These are phyloP conservation scores for Vigna reflexopilosa DNA, from an alignment of 306 rosid species.

Conservation along the genomic window DNA sequence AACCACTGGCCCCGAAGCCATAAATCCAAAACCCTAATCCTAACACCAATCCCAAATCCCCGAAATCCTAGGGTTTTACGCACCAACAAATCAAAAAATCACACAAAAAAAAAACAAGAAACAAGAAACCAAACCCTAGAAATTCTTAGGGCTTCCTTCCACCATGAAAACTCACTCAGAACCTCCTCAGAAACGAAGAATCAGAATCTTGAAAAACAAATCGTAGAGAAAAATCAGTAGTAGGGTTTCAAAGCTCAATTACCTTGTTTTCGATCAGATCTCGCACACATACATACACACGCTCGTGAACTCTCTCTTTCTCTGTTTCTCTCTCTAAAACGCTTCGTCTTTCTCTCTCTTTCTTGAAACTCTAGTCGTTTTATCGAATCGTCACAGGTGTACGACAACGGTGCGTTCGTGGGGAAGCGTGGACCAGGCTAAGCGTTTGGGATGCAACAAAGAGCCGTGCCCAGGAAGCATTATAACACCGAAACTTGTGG, in stretches of 20 bases:
- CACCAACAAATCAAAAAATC: slow-evolving; percentile 36
- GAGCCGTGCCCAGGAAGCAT: slow-evolving; percentile 70
- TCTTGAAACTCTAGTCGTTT: slow-evolving; percentile 54
- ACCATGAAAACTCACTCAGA: slow-evolving; percentile 30
- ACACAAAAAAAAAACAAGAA: neutral
- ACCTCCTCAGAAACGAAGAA: slow-evolving; percentile 23
- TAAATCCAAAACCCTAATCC: slow-evolving; percentile 86
- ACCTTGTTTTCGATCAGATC: slow-evolving; percentile 74
- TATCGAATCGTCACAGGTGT: slow-evolving; percentile 71
- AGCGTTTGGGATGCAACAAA: slow-evolving; percentile 60
- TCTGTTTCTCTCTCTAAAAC: slow-evolving; percentile 75
- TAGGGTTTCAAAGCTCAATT: slow-evolving; percentile 59
- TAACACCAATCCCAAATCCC: slow-evolving; percentile 47
- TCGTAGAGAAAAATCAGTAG: neutral
- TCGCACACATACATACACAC: slow-evolving; percentile 34
- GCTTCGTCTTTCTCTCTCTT: slow-evolving; percentile 46
- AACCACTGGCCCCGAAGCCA: slow-evolving; percentile 87
- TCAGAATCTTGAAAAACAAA: neutral
- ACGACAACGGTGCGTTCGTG: slow-evolving; percentile 69
- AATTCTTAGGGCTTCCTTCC: slow-evolving; percentile 41
- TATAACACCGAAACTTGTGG: slow-evolving; percentile 45
- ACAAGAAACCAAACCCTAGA: slow-evolving; percentile 40
- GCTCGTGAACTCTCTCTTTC: neutral
- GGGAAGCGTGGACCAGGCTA: slow-evolving; percentile 49
- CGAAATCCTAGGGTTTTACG: slow-evolving; percentile 44